phyloP scores from a whole-genome alignment of 352 stramenopile genomes.

The Aphanomyces astaci region DNA sequence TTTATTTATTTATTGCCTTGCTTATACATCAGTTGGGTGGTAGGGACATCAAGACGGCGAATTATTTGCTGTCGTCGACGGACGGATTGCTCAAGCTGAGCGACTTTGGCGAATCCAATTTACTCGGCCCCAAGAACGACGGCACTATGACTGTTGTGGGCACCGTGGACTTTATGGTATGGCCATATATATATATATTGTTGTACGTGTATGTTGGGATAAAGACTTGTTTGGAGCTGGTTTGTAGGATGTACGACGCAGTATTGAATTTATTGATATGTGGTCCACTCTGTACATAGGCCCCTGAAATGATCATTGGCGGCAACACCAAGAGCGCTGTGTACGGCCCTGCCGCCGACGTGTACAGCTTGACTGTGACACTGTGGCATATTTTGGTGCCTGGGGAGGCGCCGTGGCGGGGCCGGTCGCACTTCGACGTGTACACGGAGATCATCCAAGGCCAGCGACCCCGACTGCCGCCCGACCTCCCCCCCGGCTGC shows the following conservation, averaged over 20 bases:
- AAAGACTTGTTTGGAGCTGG: no score
- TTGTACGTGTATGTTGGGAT: neutral
- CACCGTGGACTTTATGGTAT: constrained; percentile 77
- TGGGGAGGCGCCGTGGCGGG: constrained; percentile 59
- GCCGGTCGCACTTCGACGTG: constrained; percentile 68
- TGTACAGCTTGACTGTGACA: constrained; percentile 84
- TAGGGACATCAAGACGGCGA: constrained; percentile 79
- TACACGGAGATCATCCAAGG: constrained; percentile 66
- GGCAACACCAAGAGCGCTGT: constrained; percentile 52
- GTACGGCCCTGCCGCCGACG: constrained; percentile 70
- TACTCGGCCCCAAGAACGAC: constrained; percentile 49
- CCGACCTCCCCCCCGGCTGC: constrained; percentile 56
- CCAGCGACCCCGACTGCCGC: constrained; percentile 55
- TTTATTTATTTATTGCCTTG: no score
- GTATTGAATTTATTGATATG: no score
- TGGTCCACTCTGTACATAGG: no score
- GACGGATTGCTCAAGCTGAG: constrained; percentile 74
- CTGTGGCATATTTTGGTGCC: constrained; percentile 84
- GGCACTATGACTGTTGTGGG: constrained; percentile 77
- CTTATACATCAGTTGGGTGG: neutral
- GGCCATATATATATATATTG: neutral
- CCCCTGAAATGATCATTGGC: constrained; percentile 42
- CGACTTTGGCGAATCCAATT: constrained; percentile 82
- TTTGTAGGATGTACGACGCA: no score
- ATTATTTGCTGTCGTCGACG: constrained; percentile 62